Conservation (phyloP, 108 stramenopile species). For the Skeletonema menzelii region DNA sequence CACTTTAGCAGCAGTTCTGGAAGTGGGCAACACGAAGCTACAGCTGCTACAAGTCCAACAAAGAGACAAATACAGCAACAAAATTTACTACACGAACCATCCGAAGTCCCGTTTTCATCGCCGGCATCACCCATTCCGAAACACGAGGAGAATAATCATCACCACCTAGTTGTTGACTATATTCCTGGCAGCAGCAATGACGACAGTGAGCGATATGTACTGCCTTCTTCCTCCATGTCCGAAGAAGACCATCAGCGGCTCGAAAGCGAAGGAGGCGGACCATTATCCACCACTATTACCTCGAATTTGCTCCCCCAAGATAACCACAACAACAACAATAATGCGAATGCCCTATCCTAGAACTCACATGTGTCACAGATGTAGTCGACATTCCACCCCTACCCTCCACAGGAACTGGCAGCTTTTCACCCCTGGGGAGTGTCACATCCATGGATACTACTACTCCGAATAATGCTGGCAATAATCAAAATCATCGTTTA, state of each 20-base stretch:
- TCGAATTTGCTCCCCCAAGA: too few relatives aligned
- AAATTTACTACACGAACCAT: not conserved
- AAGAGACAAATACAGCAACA: not conserved
- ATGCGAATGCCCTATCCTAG: too few relatives aligned
- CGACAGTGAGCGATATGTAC: not conserved
- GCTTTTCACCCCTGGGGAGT: not conserved
- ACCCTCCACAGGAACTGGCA: not conserved
- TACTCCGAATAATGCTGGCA: too few relatives aligned
- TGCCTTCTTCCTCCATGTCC: not conserved
- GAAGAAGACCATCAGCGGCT: not conserved
- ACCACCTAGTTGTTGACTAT: not conserved
- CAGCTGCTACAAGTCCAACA: not conserved
- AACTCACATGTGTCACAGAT: not conserved
- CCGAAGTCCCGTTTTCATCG: not conserved
- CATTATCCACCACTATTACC: not conserved
- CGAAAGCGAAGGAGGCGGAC: not conserved
- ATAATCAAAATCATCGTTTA: too few relatives aligned
- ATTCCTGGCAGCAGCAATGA: not conserved
- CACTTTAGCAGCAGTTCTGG: not conserved
- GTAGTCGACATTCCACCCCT: not conserved
- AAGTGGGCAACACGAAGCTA: too few relatives aligned
- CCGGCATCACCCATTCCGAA: not conserved
- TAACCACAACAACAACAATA: not conserved
- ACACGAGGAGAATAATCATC: not conserved
- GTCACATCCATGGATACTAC: too few relatives aligned